Evolutionary conservation across 371 early-diverging fungal species (phyloP).

Genomic region (Chytridium lagenaria): DNA sequence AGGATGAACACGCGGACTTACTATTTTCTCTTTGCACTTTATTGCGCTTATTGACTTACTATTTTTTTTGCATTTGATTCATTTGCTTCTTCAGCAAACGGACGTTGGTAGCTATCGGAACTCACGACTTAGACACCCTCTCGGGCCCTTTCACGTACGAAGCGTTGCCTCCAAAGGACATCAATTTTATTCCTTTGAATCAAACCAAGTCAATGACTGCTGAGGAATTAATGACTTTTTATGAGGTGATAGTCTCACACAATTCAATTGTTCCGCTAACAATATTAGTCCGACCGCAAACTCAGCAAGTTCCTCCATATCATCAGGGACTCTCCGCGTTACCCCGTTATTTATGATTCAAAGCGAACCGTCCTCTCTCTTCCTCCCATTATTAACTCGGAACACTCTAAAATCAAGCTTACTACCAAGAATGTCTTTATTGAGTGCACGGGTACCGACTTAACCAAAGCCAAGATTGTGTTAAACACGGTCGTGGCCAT

Average conservation of each 20-base stretch:
- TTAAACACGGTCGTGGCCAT: conserved; percentile 92
- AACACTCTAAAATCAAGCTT: conserved; percentile 96
- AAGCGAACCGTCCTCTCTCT: conserved; percentile 89
- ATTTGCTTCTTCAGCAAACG: conserved; percentile 74
- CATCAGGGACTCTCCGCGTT: conserved; percentile 89
- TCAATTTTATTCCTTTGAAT: conserved; percentile 95
- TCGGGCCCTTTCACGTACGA: conserved; percentile 96
- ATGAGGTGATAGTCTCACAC: conserved; percentile 59
- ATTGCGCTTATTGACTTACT: too few species aligned
- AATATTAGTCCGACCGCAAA: conserved; percentile 58
- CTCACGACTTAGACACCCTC: conserved; percentile 98
- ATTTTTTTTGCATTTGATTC: neutral
- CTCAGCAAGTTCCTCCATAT: conserved; percentile 93
- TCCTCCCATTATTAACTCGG: conserved; percentile 99
- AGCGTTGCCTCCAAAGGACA: conserved; percentile 85
- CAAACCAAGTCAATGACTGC: conserved; percentile 88
- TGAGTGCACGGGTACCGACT: conserved; percentile 98
- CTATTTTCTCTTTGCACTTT: too few species aligned
- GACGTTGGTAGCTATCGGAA: conserved; percentile 97
- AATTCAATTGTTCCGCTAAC: neutral
- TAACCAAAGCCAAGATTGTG: conserved; percentile 92
- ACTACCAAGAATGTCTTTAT: conserved; percentile 98
- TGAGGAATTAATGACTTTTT: conserved; percentile 87
- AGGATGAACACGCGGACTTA: too few species aligned
- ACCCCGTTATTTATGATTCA: conserved; percentile 91